phyloP scores from a whole-genome alignment of 1,139 yeast species.

The Scheffersomyces illinoinensis region DNA sequence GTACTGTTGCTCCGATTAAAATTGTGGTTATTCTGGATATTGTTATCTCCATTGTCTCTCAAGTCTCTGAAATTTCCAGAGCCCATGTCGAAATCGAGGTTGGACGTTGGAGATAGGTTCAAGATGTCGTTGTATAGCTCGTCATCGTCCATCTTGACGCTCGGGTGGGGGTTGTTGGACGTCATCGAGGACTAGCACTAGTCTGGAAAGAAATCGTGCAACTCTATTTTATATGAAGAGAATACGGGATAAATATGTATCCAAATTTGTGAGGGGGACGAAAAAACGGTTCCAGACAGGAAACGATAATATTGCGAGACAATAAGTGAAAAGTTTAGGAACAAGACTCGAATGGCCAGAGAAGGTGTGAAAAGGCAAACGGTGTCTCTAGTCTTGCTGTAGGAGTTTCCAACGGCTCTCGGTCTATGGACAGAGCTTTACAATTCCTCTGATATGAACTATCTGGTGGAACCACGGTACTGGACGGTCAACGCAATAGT shows the following conservation, averaged over 20 bases:
- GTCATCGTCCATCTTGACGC: conserved; percentile 2
- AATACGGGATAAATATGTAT: neutral
- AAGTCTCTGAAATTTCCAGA: neutral
- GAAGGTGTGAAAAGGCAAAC: no score
- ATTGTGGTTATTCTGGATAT: neutral
- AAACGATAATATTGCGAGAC: neutral
- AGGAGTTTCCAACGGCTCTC: no score
- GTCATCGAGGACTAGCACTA: conserved; percentile 2
- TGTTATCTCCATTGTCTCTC: neutral
- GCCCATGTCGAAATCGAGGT: neutral
- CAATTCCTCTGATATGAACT: no score
- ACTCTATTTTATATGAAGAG: neutral
- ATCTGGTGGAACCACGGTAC: neutral
- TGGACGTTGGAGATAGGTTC: conserved; percentile 11
- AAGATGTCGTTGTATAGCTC: conserved; percentile 12
- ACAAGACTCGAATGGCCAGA: no score
- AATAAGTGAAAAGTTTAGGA: neutral
- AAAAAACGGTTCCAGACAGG: neutral
- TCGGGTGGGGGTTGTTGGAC: neutral
- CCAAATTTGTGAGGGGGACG: neutral
- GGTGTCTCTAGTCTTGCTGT: no score
- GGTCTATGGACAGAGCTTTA: no score
- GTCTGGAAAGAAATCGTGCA: neutral
- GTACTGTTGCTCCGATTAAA: neutral
- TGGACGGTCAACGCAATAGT: neutral